Percentiles rank a stretch among this genome's conserved stretches.
Conservation (phyloP, 106 monocot species). For the Apostasia ramifera region DNA sequence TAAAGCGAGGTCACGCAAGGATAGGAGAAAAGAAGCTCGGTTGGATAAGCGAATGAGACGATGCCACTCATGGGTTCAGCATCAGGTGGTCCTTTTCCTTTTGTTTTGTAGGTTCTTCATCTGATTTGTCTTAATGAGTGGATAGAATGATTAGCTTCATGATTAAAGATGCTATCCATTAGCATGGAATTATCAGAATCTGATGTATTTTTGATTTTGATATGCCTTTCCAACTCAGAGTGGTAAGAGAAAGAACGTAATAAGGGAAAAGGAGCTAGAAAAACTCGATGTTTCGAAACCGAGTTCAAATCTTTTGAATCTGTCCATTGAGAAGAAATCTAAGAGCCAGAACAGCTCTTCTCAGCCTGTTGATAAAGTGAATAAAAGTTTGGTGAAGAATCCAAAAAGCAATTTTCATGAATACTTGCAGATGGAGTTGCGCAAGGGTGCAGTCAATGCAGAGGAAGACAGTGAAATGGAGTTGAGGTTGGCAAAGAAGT, state of each 20-base stretch:
- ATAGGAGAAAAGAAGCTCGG: constrained; percentile 33
- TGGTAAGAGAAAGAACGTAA: not conserved
- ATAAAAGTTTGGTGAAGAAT: constrained; percentile 16
- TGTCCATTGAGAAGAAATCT: not conserved
- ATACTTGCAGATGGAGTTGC: constrained; percentile 63
- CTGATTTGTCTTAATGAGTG: not conserved
- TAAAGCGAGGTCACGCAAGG: constrained; percentile 15
- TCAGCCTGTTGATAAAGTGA: constrained; percentile 3
- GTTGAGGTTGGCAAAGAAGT: constrained; percentile 65
- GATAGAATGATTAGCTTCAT: not conserved
- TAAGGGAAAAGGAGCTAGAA: constrained; percentile 3
- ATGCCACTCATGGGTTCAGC: constrained; percentile 27
- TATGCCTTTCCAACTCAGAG: too few species aligned
- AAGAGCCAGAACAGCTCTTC: constrained; percentile 5
- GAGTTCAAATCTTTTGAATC: not conserved
- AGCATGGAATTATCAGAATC: too few species aligned
- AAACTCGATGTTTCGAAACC: not conserved
- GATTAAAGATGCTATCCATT: too few species aligned
- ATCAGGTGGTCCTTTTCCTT: constrained; percentile 17
- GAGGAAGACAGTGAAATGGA: constrained; percentile 57
- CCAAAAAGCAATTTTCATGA: constrained; percentile 72
- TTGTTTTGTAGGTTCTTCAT: not conserved
- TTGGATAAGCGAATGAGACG: constrained; percentile 15
- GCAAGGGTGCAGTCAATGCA: constrained; percentile 6
- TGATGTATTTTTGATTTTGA: too few species aligned